A percentile compares a stretch with the other conserved stretches of the same genome.
Conservation (phyloP, 768 basidiomycete species). For the Suillus paluster region DNA sequence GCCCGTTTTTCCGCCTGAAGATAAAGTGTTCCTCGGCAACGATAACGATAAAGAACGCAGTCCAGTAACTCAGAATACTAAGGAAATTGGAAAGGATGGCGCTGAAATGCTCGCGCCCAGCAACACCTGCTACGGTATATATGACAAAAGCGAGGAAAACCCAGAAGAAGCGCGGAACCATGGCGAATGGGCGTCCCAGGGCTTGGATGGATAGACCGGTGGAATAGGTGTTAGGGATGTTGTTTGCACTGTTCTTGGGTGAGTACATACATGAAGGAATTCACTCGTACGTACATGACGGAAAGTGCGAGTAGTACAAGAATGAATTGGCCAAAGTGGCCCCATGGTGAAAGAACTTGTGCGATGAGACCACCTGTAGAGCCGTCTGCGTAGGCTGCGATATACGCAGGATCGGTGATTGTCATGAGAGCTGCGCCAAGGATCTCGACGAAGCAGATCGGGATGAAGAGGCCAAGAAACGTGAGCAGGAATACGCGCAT, state of each 20-base stretch:
- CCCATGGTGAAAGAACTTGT: constrained; percentile 49
- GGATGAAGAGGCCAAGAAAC: constrained; percentile 54
- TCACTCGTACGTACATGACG: constrained; percentile 36
- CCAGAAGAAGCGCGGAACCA: constrained; percentile 51
- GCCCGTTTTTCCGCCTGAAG: constrained; percentile 45
- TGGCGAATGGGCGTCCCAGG: constrained; percentile 46
- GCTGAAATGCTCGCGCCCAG: constrained; percentile 49
- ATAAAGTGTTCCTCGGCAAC: constrained; percentile 50
- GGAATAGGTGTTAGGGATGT: constrained; percentile 52
- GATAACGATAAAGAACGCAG: constrained; percentile 50
- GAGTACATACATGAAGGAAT: constrained; percentile 5
- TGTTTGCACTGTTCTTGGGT: constrained; percentile 34
- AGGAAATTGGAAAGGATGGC: constrained; percentile 48
- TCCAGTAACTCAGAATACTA: constrained; percentile 51
- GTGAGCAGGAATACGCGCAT: constrained; percentile 52
- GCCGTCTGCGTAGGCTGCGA: constrained; percentile 43
- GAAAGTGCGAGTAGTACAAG: constrained; percentile 46
- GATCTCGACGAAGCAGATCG: constrained; percentile 41
- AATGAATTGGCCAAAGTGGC: constrained; percentile 45
- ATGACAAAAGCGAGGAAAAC: constrained; percentile 42
- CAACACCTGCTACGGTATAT: constrained; percentile 46
- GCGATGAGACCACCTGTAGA: constrained; percentile 50
- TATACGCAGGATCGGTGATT: constrained; percentile 44
- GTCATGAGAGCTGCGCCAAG: constrained; percentile 48
- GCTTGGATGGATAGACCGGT: constrained; percentile 51